phyloP scores from a whole-genome alignment of 2,329 filamentous ascomycete species.

The Fusarium sp. region DNA sequence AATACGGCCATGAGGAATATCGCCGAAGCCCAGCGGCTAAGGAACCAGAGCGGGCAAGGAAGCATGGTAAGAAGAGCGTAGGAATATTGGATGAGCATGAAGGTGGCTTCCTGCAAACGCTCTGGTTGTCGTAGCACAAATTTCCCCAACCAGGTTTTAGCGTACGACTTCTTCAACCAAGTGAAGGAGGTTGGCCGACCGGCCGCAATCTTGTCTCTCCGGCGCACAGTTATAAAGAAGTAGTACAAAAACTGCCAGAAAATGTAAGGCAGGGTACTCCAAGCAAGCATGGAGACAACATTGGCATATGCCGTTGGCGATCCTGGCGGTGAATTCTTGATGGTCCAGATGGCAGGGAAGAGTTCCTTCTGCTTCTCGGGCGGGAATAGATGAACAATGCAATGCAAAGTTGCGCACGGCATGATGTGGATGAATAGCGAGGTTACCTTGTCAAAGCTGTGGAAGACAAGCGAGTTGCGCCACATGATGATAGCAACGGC shows the following conservation, averaged over 20 bases:
- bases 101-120: conserved; percentile 84
- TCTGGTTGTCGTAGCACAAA: conserved; percentile 84
- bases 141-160: conserved; percentile 88
- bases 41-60: conserved; percentile 95
- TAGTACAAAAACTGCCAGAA: conserved; percentile 95
- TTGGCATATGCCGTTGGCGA: conserved; percentile 83
- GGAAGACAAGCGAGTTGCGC: conserved; percentile 98
- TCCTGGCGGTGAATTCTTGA: conserved; percentile 77
- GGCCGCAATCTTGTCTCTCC: conserved; percentile 95
- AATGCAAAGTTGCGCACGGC: conserved; percentile 94
- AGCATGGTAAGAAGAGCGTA: conserved; percentile 95
- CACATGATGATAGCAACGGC: conserved; percentile 98
- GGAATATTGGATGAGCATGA: conserved; percentile 94
- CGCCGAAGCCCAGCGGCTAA: conserved; percentile 83
- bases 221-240: conserved; percentile 92
- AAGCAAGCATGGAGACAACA: conserved; percentile 87
- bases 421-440: conserved; percentile 99
- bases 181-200: conserved; percentile 97
- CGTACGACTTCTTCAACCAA: conserved; percentile 93
- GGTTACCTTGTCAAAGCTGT: conserved; percentile 97
- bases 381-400: conserved; percentile 85
- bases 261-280: conserved; percentile 93
- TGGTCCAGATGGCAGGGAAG: conserved; percentile 88
- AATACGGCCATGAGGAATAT: conserved; percentile 86
- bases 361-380: conserved; percentile 73